Conservation (phyloP, 257 asterid species). For the Paraleonurus japonicus region DNA sequence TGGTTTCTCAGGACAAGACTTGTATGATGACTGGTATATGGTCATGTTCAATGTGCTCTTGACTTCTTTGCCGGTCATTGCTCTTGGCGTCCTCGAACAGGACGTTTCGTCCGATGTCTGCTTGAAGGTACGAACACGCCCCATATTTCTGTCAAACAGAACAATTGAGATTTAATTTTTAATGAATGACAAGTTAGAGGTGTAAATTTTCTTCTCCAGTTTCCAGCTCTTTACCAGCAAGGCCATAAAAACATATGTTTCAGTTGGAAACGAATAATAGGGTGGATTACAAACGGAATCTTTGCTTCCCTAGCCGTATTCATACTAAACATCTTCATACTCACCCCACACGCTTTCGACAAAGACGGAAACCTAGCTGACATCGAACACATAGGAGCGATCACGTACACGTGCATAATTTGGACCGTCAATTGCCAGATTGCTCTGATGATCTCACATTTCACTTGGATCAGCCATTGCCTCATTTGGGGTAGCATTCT, state of each 20-base stretch:
- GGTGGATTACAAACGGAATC: conserved; percentile 56
- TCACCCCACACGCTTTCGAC: conserved; percentile 40
- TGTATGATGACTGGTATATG: conserved; percentile 75
- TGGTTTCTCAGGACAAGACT: conserved; percentile 53
- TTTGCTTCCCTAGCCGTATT: conserved; percentile 45
- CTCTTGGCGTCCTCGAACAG: conserved; percentile 69
- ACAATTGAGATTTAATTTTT: not conserved
- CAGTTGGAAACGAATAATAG: conserved; percentile 52
- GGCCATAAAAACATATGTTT: conserved; percentile 52
- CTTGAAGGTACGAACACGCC: conserved; percentile 41
- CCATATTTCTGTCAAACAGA: too few species aligned
- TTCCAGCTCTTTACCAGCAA: conserved; percentile 59
- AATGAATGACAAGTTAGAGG: not conserved
- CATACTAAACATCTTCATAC: conserved; percentile 30
- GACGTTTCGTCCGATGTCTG: conserved; percentile 64
- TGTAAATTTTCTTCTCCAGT: conserved; percentile 22
- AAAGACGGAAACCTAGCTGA: conserved; percentile 42
- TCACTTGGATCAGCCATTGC: conserved; percentile 55
- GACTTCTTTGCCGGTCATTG: conserved; percentile 69
- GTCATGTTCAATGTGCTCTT: conserved; percentile 62
- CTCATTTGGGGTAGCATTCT: conserved; percentile 64
- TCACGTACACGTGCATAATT: conserved; percentile 56
- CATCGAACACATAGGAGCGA: conserved; percentile 47
- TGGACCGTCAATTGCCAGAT: conserved; percentile 72
- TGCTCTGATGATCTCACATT: conserved; percentile 51